Evolutionary conservation across 2,329 filamentous ascomycete species (phyloP).

Genomic region (Aspergillus hiratsukae): DNA sequence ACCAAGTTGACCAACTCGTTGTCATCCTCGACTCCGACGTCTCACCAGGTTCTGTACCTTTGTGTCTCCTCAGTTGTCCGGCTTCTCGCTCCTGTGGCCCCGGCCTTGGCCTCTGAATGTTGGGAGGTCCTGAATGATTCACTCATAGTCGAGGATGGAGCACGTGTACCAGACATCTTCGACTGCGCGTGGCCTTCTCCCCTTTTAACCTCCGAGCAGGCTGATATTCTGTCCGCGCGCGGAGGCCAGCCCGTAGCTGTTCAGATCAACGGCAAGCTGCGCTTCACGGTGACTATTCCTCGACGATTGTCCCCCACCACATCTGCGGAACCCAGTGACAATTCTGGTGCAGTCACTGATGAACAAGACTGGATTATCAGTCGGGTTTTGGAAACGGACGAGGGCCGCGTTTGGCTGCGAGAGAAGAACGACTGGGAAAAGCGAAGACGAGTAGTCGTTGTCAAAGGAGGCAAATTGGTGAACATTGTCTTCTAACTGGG

Average conservation of each 20-base stretch:
- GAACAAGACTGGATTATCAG: constrained; percentile 59
- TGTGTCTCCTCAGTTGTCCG: constrained; percentile 58
- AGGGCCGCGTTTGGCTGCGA: constrained; percentile 55
- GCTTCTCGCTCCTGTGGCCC: constrained; percentile 74
- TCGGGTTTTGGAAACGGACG: constrained; percentile 57
- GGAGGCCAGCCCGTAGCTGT: constrained; percentile 56
- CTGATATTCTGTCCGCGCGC: constrained; percentile 47
- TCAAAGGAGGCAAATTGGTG: constrained; percentile 62
- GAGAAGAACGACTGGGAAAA: constrained; percentile 47
- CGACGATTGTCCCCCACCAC: constrained; percentile 42
- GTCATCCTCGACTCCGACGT: constrained; percentile 41
- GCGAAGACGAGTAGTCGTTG: constrained; percentile 63
- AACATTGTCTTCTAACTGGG: constrained; percentile 61
- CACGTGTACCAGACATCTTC: constrained; percentile 38
- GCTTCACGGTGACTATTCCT: constrained; percentile 62
- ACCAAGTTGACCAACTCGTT: constrained; percentile 75
- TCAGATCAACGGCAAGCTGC: constrained; percentile 75
- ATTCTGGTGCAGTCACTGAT: constrained; percentile 18
- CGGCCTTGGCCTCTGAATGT: constrained; percentile 75
- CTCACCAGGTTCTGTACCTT: constrained; percentile 36
- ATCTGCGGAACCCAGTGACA: constrained; percentile 8
- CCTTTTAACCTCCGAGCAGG: constrained; percentile 35
- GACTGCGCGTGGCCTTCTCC: constrained; percentile 54
- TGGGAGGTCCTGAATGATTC: constrained; percentile 58
- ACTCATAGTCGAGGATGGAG: constrained; percentile 8